Evolutionary conservation across 2,329 filamentous ascomycete genomes (phyloP), one percentile per base, ranked within the genome.

Genomic region (Keithomyces neogunnii): DNA sequence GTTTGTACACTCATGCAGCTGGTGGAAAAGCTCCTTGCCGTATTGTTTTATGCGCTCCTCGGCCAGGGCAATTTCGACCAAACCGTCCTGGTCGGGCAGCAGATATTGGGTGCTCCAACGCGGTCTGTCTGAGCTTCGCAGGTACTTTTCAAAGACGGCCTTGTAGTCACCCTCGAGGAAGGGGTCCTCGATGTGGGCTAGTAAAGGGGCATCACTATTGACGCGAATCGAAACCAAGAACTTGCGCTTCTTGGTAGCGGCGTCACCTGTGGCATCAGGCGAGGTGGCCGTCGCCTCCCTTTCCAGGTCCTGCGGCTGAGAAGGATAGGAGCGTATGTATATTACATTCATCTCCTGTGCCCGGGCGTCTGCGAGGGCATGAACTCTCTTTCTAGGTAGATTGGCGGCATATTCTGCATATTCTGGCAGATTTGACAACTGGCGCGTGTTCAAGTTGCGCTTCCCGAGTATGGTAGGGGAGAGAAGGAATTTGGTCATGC

Each of bases 101-200:
- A 58, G 50, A 40, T 47, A 50, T 40, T 56, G 53, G 7, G 53
- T 42, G 49, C 55, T 59, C 56, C 56, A 59, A n/a, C 49, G 55
- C 26, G 56, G 55, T 5, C 53, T 49, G 42, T 61, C 61, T 19
- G 60, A 59, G 47, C 54, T 57, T 19, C 55, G 57, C n/a, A 63
- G 55, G 44, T 63, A 62, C 31, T 55, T 43, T 48, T 63, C 62
- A 36, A 63, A 59, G 46, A 63, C 49, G 36, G 52, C 47, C 13
- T 51, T 55, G 43, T 63, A 63, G 33, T 63, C 55, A n/a, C 36
- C 45, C 42, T 59, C 57, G 29, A 55, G 42, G 28, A 63, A 61
- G 4, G 62, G 62, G 45, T 63, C 62, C 38, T 51, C 47, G 10
- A 63, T 59, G 42, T 50, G 51, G 5, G 49, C 30, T 30, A n/a